Evolutionary conservation across 2,329 filamentous ascomycete species (phyloP), one percentile per base, ranked within the genome.

Genomic region (Pseudogymnoascus sp.): DNA sequence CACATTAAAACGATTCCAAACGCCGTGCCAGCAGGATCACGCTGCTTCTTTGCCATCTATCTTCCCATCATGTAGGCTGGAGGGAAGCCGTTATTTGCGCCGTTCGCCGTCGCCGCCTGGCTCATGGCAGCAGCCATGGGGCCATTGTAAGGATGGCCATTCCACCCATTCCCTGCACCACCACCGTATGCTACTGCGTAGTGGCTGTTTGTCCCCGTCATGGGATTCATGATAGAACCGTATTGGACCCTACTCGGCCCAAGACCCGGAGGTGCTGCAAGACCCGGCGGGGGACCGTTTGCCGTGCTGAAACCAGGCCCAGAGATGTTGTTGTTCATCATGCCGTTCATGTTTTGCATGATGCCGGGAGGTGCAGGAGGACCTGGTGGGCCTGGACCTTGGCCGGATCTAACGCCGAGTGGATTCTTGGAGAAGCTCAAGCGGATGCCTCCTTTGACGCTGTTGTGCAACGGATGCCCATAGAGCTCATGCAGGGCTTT

Each of bases 341-440:
- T 79, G 23, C 81, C 85, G 67, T 80, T 84, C 73, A 86, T 84
- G 33, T 82, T 82, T 40, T 79, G 79, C 69, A 86, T 76, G 16
- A 72, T 70, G 21, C 74, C 72, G 25, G 73, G 71, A 63, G 80
- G 76, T 25, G 76, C 76, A 7, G 79, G 72, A n/a, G 77, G 68
- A 59, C 69, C 67, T 60, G 37, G 79, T 53, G 69, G 66, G 44
- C 63, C 62, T 66, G 72, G 70, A 10, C 70, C 80, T 71, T 92
- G 91, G 25, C 85, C 86, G 1, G 90, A 91, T 53, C 94, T 88
- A 28, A 97, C 93, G 21, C 94, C 94, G 1, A 97, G 82, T 0
- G 94, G 94, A 70, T 97, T 97, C 79, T 97, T 97, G 31, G 93
- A 97, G 75, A 97, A 99, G 75, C 92, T 96, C 63, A 99, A 80